Conservation (phyloP, 768 basidiomycete species). For the Fomitopsis pulvina region DNA sequence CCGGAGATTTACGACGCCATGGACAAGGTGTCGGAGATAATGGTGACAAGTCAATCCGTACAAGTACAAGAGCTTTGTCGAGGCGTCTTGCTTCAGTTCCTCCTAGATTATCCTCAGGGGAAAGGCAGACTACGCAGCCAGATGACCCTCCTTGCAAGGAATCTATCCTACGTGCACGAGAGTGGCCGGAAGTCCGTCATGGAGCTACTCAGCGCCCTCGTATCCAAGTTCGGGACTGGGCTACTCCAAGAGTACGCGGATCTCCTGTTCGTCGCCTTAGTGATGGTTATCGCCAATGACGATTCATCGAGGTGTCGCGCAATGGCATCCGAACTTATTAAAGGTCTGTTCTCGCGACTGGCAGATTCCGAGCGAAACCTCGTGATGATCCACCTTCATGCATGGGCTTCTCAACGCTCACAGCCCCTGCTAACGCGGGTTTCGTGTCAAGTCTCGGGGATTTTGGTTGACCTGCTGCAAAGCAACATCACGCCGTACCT, state of each 20-base stretch:
- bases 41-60: conserved; percentile 89
- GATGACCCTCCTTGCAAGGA: conserved; percentile 89
- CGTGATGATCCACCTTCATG: conserved; percentile 65
- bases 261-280: conserved; percentile 83
- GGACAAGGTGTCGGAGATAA: conserved; percentile 85
- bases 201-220: conserved; percentile 80
- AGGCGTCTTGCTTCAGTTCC: conserved; percentile 83
- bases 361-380: conserved; percentile 48
- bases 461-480: conserved; percentile 67
- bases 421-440: conserved; percentile 64
- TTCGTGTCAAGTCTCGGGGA: conserved; percentile 75
- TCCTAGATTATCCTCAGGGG: conserved; percentile 96
- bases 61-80: conserved; percentile 91
- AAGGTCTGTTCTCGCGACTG: conserved; percentile 64
- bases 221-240: conserved; percentile 74
- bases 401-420: conserved; percentile 65
- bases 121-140: conserved; percentile 82
- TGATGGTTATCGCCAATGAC: conserved; percentile 93
- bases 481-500: conserved; percentile 39
- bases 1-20: conserved; percentile 97
- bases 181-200: conserved; percentile 91
- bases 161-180: conserved; percentile 85
- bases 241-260: conserved; percentile 79
- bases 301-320: conserved; percentile 84
- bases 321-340: conserved; percentile 81